Conservation (phyloP, 352 stramenopile genomes). For the Globisporangium yorkense region DNA sequence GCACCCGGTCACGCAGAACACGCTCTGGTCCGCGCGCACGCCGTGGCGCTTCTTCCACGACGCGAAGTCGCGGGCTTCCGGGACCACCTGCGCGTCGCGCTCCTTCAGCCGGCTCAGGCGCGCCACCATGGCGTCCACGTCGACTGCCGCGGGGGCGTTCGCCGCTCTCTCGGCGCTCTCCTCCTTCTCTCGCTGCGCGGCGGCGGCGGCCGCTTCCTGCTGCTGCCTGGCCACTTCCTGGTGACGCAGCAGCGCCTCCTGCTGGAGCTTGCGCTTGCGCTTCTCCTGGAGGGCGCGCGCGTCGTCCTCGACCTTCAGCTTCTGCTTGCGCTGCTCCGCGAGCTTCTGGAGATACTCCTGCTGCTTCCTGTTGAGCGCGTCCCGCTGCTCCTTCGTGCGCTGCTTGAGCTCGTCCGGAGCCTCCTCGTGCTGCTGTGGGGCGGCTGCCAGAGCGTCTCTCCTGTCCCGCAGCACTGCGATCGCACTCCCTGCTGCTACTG, state of each 20-base stretch:
- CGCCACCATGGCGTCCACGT: slow-evolving; percentile 68
- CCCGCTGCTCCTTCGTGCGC: slow-evolving; percentile 37
- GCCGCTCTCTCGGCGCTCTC: slow-evolving; percentile 18
- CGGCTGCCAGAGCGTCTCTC: slow-evolving; percentile 4
- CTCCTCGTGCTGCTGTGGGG: slow-evolving; percentile 10
- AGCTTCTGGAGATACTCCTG: slow-evolving; percentile 61
- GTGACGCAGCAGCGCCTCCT: slow-evolving; percentile 45
- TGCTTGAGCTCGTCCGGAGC: slow-evolving; percentile 29
- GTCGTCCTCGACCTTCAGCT: slow-evolving; percentile 68
- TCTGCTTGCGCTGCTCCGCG: slow-evolving; percentile 55
- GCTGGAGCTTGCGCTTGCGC: slow-evolving; percentile 40
- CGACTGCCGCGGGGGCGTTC: slow-evolving; percentile 19
- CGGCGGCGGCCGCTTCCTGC: slow-evolving; percentile 31
- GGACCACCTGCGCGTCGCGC: slow-evolving; percentile 54
- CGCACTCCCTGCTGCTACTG: not conserved
- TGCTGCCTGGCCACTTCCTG: slow-evolving; percentile 44
- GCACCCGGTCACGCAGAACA: slow-evolving; percentile 90
- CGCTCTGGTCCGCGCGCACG: slow-evolving; percentile 65
- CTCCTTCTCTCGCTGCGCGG: slow-evolving; percentile 20
- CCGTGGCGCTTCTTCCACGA: slow-evolving; percentile 89
- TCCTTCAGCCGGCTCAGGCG: slow-evolving; percentile 73
- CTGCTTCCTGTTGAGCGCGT: slow-evolving; percentile 55
- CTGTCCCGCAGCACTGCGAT: slow-evolving; percentile 4
- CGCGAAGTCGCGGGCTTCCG: slow-evolving; percentile 72
- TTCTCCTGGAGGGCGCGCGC: slow-evolving; percentile 46